Evolutionary conservation across 2,329 filamentous ascomycete species (phyloP), one percentile per base, ranked within the genome.

Genomic region (Fonsecaea erecta): DNA sequence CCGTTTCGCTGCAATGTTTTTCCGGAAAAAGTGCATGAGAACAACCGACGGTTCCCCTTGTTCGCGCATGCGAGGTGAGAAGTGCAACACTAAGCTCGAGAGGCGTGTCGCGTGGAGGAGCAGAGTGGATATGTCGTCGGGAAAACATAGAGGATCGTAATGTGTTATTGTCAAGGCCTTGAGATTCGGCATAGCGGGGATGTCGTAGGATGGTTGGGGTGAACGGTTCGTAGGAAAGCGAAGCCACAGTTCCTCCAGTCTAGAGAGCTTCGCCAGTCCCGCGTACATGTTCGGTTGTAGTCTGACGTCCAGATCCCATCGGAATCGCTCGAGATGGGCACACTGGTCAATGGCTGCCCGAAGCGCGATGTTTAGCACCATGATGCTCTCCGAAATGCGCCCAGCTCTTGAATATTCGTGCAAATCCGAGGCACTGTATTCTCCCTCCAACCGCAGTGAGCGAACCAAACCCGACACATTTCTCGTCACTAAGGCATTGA

Each of bases 121-220:
- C 14, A 88, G 75, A 24, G 83, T 77, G 14, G 85, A 85, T 8
- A 88, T 82, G 69, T 88, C 86, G 74, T 89, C 86, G 0, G 85
- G 85, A 70, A 87, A 87, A 75, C 86, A 88, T 9, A 88, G 78
- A 0, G 86, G 86, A 62, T 89, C 86, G 59, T 88, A 86, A 68
- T 88, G 81, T 65, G 83, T 83, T 30, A 86, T 78, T 59, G 83
- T 82, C 37, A 89, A 77, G 3, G 76, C 78, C 35, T 77, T 77
- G 26, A 89, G 77, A 67, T 83, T 84, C 7, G 84, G 82, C 71
- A 89, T 81, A 0, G 84, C 77, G 1, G 86, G 85, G 46, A 88
- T 81, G 3, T 84, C 75, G 40, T 81, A 80, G 5, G 83, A 84
- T 1, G 86, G 86, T 37, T 86, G 81, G 8, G 86, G 86, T 65